These are phyloP conservation scores for Ophiostoma fasciatum DNA, from an alignment of 2,329 filamentous ascomycete genomes.

Conservation along the genomic window DNA sequence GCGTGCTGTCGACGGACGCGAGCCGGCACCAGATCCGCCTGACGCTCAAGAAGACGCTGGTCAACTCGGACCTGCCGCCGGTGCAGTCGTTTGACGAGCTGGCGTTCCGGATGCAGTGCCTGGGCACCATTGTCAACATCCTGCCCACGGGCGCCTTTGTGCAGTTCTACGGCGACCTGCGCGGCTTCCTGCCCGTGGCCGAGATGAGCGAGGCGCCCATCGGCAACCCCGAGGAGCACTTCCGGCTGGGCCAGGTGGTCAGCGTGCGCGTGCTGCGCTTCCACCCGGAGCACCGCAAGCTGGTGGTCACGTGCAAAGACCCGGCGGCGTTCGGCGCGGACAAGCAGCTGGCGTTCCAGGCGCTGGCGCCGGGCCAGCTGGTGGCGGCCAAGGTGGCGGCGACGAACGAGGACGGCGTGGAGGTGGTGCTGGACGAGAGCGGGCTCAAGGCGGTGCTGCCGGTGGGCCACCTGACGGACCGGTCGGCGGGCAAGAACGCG, in stretches of 20 bases:
- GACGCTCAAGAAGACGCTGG: constrained; percentile 85
- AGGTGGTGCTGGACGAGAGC: constrained; percentile 59
- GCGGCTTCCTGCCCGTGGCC: constrained; percentile 77
- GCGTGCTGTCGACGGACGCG: constrained; percentile 67
- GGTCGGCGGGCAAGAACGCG: constrained; percentile 62
- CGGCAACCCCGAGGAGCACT: constrained; percentile 75
- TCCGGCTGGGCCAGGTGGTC: constrained; percentile 79
- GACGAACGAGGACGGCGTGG: constrained; percentile 61
- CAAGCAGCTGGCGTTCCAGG: constrained; percentile 62
- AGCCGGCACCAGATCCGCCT: constrained; percentile 67
- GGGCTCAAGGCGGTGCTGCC: constrained; percentile 66
- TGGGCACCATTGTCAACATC: constrained; percentile 77
- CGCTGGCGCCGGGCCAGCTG: constrained; percentile 56
- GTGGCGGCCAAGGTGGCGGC: constrained; percentile 70
- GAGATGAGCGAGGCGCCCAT: constrained; percentile 99
- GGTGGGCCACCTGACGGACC: constrained; percentile 70
- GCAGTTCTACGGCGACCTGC: constrained; percentile 76
- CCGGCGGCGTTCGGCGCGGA: constrained; percentile 60
- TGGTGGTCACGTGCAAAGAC: constrained; percentile 89
- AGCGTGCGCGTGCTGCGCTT: constrained; percentile 78
- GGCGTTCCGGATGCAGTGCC: constrained; percentile 58
- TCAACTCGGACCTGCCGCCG: constrained; percentile 74
- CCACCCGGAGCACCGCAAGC: constrained; percentile 51
- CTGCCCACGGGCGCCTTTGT: constrained; percentile 68
- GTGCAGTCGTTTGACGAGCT: constrained; percentile 68